phyloP scores from a whole-genome alignment of 768 basidiomycete genomes.

The Boletus coccyginus region DNA sequence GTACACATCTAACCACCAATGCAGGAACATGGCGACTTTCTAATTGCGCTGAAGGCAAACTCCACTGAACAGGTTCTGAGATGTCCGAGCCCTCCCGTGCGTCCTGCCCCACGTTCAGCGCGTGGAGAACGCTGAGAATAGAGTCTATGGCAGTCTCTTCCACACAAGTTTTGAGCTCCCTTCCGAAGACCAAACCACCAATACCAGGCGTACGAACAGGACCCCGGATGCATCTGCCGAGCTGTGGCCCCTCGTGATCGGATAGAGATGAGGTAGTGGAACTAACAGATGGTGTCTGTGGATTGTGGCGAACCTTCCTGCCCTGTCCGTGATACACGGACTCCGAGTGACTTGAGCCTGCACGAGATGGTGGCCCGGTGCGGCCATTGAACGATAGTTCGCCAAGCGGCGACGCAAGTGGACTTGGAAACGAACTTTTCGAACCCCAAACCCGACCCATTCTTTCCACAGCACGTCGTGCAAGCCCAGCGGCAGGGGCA shows the following conservation, averaged over 20 bases:
- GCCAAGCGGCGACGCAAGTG: slow-evolving; percentile 45
- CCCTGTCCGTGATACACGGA: slow-evolving; percentile 20
- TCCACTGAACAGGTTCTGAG: slow-evolving; percentile 5
- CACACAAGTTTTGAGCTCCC: slow-evolving; percentile 53
- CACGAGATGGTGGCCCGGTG: slow-evolving; percentile 36
- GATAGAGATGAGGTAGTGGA: slow-evolving; percentile 50
- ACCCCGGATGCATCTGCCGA: slow-evolving; percentile 58
- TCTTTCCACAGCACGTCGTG: slow-evolving; percentile 75
- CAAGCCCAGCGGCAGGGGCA: slow-evolving; percentile 70
- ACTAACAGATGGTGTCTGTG: slow-evolving; percentile 57
- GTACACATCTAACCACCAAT: slow-evolving; percentile 75
- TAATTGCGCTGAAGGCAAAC: slow-evolving; percentile 29
- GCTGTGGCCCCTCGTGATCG: slow-evolving; percentile 47
- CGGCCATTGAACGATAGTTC: slow-evolving; percentile 38
- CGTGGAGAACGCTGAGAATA: slow-evolving; percentile 3
- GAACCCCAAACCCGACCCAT: slow-evolving; percentile 66
- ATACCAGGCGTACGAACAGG: slow-evolving; percentile 41
- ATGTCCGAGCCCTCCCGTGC: not conserved
- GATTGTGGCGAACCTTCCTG: slow-evolving; percentile 48
- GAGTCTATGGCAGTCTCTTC: slow-evolving; percentile 52
- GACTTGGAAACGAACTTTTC: slow-evolving; percentile 34
- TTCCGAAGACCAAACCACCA: slow-evolving; percentile 65
- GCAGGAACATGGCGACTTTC: slow-evolving; percentile 64
- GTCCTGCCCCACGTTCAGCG: slow-evolving; percentile 1
- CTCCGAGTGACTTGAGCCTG: slow-evolving; percentile 40